Evolutionary conservation across 176 grass and related monocot genomes (phyloP), one percentile per base, ranked within the genome.

Genomic region (Avena atlantica): DNA sequence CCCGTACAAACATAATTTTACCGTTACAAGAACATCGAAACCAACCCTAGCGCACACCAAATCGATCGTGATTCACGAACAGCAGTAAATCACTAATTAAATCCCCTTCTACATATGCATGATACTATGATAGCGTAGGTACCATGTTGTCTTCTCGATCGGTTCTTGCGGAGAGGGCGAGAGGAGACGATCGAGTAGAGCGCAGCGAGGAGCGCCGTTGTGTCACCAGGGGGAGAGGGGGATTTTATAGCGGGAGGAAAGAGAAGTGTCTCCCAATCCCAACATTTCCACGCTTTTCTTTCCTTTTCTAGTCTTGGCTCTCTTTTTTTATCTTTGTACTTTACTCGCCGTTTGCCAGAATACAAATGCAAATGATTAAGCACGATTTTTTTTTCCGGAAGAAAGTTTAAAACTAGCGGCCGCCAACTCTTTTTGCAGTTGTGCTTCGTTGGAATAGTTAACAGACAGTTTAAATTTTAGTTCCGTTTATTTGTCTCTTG

Each of bases 101-200:
- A 61, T 61, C 58, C 3, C 21, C n/a, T 17, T 60, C 58, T 61
- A 61, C 20, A 11, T 9, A 61, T 23, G 59, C 40, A 42, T 42
- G 40, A 42, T 40, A 55, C 20, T 5, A 57, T 11, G 62, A 23
- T 9, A 64, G 44, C 12, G n/a, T 36, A 37, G 16, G 34, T 70
- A 85, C 82, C 82, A 85, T 89, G 76, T n/a, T 74, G 56, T 8
- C 29, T 20, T 88, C 50, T 71, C 45, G 45, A 48, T 48, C 4
- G 52, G 52, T 56, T 56, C 14, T 4, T 73, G 21, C 11, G 8
- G 42, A 13, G 44, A 48, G 74, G 56, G 34, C 7, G 55, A 73
- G 55, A 72, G 20, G 60, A 66, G 21, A 17, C 79, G 65, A 70
- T 12, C 62, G 48, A 56, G 8, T 29, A 56, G 51, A 31, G 37